A percentile compares a stretch with the other conserved stretches of the same genome.
Conservation (phyloP, 192 early-diverging fungal species). For the Mortierella hygrophila region DNA sequence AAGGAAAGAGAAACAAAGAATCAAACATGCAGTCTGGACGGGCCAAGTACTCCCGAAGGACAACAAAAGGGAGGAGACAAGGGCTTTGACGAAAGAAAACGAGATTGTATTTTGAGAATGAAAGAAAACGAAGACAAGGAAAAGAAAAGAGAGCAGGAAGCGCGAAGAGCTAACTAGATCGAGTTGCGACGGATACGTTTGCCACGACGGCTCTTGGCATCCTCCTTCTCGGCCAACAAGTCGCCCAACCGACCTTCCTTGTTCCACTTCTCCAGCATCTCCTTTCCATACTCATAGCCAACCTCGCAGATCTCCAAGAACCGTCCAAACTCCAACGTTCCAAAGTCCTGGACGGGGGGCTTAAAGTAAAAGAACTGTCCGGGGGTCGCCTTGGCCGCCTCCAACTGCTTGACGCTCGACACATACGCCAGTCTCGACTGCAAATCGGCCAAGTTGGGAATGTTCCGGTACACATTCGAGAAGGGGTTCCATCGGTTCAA, state of each 20-base stretch:
- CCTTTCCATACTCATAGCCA: constrained; percentile 88
- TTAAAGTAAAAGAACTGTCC: constrained; percentile 85
- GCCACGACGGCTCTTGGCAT: constrained; percentile 23
- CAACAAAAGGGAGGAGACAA: too few species aligned
- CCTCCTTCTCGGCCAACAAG: constrained; percentile 29
- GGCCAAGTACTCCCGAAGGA: too few species aligned
- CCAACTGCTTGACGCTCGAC: constrained; percentile 87
- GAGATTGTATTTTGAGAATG: too few species aligned
- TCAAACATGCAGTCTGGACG: too few species aligned
- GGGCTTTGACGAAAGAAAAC: too few species aligned
- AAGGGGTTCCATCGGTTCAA: constrained; percentile 88
- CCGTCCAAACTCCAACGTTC: constrained; percentile 92
- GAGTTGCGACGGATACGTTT: constrained; percentile 52
- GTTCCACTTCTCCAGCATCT: constrained; percentile 86
- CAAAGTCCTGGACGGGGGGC: constrained; percentile 89
- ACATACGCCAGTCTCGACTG: constrained; percentile 96
- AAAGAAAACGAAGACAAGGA: too few species aligned
- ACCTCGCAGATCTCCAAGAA: constrained; percentile 89
- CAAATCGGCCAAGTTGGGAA: constrained; percentile 94
- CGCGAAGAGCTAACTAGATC: constrained; percentile 8
- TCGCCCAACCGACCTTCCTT: constrained; percentile 70
- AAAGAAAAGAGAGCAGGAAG: background rate
- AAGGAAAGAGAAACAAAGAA: too few species aligned
- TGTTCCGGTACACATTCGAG: constrained; percentile 67
- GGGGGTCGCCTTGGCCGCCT: constrained; percentile 87